Conservation (phyloP, 1,284 basidiomycete genomes). For the Rhodotorula sp. region DNA sequence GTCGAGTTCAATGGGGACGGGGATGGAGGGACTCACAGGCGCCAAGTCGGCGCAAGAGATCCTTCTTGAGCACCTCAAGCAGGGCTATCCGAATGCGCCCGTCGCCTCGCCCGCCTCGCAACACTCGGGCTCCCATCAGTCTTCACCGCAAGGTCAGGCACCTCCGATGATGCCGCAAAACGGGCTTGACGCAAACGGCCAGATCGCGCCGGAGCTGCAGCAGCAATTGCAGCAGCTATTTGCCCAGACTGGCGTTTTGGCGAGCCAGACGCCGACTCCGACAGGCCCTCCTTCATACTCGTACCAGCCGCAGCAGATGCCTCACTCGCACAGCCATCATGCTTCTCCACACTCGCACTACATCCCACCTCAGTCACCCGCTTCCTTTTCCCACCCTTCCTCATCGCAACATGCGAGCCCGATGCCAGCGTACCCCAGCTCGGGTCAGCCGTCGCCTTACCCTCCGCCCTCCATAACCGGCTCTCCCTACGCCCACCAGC, state of each 20-base stretch:
- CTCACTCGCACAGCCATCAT: neutral
- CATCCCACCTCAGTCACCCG: constrained; percentile 3
- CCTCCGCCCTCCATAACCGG: neutral
- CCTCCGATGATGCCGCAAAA: neutral
- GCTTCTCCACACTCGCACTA: neutral
- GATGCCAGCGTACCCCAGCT: neutral
- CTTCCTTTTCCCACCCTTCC: neutral
- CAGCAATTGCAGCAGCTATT: constrained; percentile 7
- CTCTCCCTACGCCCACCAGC: constrained; percentile 2
- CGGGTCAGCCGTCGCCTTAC: neutral
- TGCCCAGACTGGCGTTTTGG: neutral
- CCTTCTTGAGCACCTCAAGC: constrained; percentile 7
- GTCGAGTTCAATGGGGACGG: neutral
- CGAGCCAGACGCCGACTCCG: constrained; percentile 6
- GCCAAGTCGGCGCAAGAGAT: constrained; percentile 6
- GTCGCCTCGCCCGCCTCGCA: neutral
- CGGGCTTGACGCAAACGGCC: neutral
- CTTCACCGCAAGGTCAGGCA: neutral
- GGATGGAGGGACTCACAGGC: neutral
- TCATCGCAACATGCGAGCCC: constrained; percentile 12
- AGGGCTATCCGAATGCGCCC: neutral
- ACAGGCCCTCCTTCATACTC: neutral
- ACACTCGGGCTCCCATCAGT: neutral
- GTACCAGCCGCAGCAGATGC: neutral
- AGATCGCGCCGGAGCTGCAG: constrained; percentile 2